These are phyloP conservation scores for Sextonia rubra DNA, from an alignment of 164 flowering plant genomes.

Conservation along the genomic window DNA sequence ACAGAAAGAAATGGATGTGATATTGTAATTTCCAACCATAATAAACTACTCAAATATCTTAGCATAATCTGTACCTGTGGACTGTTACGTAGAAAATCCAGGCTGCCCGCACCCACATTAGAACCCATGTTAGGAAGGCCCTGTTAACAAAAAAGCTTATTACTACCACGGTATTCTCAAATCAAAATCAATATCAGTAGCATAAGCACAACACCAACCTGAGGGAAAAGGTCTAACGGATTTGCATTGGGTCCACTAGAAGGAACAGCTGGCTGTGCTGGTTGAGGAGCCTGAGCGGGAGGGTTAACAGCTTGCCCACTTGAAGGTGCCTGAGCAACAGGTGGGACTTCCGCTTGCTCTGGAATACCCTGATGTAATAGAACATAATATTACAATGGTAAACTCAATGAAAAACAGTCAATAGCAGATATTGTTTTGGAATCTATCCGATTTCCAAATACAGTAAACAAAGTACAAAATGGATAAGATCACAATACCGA, in stretches of 20 bases:
- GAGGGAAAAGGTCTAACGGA: conserved; percentile 91
- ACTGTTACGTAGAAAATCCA: conserved; percentile 87
- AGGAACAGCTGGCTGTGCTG: conserved; percentile 56
- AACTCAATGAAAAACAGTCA: neutral
- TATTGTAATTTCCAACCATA: neutral
- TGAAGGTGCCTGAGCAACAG: conserved; percentile 42
- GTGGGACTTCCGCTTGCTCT: conserved; percentile 72
- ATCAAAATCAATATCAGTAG: neutral
- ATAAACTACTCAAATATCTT: neutral
- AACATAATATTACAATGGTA: neutral
- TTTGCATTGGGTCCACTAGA: conserved; percentile 83
- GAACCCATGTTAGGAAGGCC: conserved; percentile 75
- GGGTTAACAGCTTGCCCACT: conserved; percentile 41
- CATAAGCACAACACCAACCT: conserved; percentile 34
- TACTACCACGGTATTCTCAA: neutral
- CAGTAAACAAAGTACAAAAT: no score
- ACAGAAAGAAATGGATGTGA: conserved; percentile 2
- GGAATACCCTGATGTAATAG: conserved; percentile 70
- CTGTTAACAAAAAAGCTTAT: conserved; percentile 27
- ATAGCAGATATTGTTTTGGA: no score
- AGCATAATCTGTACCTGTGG: conserved; percentile 48
- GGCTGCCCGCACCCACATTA: conserved; percentile 59
- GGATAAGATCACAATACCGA: no score
- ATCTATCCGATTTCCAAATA: no score
- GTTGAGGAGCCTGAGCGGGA: conserved; percentile 44